Percentiles rank a stretch among this genome's conserved stretches.
Conservation (phyloP, 805 yeast species). For the Scheffersomyces lignosus region DNA sequence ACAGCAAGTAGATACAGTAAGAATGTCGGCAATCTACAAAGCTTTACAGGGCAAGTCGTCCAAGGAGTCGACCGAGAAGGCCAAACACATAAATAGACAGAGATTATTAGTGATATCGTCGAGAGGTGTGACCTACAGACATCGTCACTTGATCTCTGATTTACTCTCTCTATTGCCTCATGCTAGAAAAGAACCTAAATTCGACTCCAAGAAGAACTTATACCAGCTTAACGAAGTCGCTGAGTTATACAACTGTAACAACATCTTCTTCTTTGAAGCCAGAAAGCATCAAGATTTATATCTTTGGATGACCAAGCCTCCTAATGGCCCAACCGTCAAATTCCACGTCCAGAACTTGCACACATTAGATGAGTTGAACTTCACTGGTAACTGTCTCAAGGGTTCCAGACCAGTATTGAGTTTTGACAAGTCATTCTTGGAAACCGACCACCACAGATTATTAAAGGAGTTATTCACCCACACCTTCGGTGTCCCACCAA, state of each 20-base stretch:
- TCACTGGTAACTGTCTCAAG: slow-evolving; percentile 92
- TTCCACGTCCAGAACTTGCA: slow-evolving; percentile 93
- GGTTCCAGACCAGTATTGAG: slow-evolving; percentile 94
- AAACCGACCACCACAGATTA: slow-evolving; percentile 64
- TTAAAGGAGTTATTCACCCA: slow-evolving; percentile 83
- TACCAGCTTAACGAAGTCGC: slow-evolving; percentile 92
- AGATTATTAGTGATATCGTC: slow-evolving; percentile 87
- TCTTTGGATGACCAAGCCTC: slow-evolving; percentile 93
- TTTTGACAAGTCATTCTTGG: slow-evolving; percentile 74
- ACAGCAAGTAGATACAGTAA: too few species aligned
- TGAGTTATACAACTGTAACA: slow-evolving; percentile 95
- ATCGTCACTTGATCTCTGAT: slow-evolving; percentile 90
- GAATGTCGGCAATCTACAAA: slow-evolving; percentile 47
- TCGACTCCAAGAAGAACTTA: slow-evolving; percentile 88
- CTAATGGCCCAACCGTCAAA: slow-evolving; percentile 95
- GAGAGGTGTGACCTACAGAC: slow-evolving; percentile 93
- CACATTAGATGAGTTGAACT: slow-evolving; percentile 92
- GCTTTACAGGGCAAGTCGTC: slow-evolving; percentile 47
- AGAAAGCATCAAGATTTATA: slow-evolving; percentile 95
- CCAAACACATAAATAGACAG: slow-evolving; percentile 77
- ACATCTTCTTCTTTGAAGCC: slow-evolving; percentile 89
- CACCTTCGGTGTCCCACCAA: slow-evolving; percentile 91
- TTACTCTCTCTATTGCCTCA: slow-evolving; percentile 82
- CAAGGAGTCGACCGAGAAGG: slow-evolving; percentile 46
- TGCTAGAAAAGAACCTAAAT: slow-evolving; percentile 92